A percentile compares a stretch with the other conserved stretches of the same genome.
Conservation (phyloP, 108 stramenopile species). For the Asterionellopsis glacialis region DNA sequence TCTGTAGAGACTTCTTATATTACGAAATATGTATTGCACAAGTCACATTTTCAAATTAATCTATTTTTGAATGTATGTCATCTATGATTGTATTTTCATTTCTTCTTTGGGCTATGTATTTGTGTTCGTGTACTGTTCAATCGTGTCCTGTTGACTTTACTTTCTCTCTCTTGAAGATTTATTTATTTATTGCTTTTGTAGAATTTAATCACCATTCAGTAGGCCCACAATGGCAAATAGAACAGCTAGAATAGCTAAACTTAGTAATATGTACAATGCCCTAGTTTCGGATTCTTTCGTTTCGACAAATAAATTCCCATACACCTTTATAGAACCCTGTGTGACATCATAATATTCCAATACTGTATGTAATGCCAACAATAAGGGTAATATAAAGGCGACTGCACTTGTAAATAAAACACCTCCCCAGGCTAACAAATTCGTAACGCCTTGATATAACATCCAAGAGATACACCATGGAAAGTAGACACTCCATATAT, state of each 20-base stretch:
- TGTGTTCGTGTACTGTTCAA: too few species aligned
- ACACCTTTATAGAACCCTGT: slow-evolving; percentile 31
- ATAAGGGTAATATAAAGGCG: slow-evolving; percentile 59
- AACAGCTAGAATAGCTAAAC: slow-evolving; percentile 23
- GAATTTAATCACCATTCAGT: too few species aligned
- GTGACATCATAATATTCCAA: slow-evolving; percentile 6
- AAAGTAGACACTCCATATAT: slow-evolving; percentile 48
- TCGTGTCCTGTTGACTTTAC: too few species aligned
- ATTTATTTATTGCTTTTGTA: too few species aligned
- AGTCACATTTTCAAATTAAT: too few species aligned
- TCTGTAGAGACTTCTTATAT: too few species aligned
- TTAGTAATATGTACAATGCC: slow-evolving; percentile 19
- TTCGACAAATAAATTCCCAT: slow-evolving; percentile 1
- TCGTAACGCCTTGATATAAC: slow-evolving; percentile 46
- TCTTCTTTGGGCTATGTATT: too few species aligned
- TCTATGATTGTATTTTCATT: too few species aligned
- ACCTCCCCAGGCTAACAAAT: slow-evolving; percentile 53
- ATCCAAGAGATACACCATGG: slow-evolving; percentile 59
- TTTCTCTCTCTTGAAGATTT: too few species aligned
- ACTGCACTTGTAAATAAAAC: slow-evolving; percentile 52
- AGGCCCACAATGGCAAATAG: slow-evolving; percentile 16
- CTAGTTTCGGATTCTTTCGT: slow-evolving; percentile 12
- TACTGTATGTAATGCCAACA: slow-evolving; percentile 38
- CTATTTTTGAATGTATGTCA: too few species aligned
- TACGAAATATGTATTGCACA: too few species aligned